These are phyloP conservation scores for Coemansia asiatica DNA, from an alignment of 192 early-diverging fungal species.

Conservation along the genomic window DNA sequence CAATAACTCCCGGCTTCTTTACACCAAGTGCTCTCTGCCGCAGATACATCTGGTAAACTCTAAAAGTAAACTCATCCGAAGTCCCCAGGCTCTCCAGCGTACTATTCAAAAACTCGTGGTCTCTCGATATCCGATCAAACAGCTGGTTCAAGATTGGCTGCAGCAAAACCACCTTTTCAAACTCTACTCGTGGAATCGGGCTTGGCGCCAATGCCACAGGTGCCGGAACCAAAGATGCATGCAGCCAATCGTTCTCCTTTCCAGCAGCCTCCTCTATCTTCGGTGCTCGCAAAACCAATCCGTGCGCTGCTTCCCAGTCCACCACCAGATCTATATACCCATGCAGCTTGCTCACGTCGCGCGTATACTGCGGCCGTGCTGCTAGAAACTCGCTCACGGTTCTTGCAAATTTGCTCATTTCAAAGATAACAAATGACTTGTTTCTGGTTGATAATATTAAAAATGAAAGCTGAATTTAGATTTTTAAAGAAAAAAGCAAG, in stretches of 20 bases:
- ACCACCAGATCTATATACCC: constrained; percentile 61
- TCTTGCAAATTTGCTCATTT: constrained; percentile 13
- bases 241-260: constrained; percentile 24
- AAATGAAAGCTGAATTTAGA: too few relatives aligned
- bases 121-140: constrained; percentile 74
- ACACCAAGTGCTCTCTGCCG: constrained; percentile 49
- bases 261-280: constrained; percentile 16
- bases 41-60: constrained; percentile 77
- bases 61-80: constrained; percentile 82
- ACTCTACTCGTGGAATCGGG: constrained; percentile 72
- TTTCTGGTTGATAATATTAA: too few relatives aligned
- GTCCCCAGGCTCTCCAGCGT: constrained; percentile 42
- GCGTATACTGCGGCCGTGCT: constrained; percentile 30
- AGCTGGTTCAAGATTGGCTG: constrained; percentile 81
- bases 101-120: constrained; percentile 71
- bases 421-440: not conserved
- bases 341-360: constrained; percentile 29
- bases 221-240: constrained; percentile 67
- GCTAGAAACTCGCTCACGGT: constrained; percentile 24
- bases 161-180: constrained; percentile 68
- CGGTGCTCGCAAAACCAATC: constrained; percentile 75
- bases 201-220: constrained; percentile 86
- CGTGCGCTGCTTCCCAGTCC: constrained; percentile 84
- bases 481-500: too few relatives aligned
- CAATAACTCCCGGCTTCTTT: constrained; percentile 65